A percentile compares a stretch with the other conserved stretches of the same genome.
These are phyloP conservation scores for Irpex lacteus DNA, from an alignment of 1,284 basidiomycete genomes.

Conservation along the genomic window DNA sequence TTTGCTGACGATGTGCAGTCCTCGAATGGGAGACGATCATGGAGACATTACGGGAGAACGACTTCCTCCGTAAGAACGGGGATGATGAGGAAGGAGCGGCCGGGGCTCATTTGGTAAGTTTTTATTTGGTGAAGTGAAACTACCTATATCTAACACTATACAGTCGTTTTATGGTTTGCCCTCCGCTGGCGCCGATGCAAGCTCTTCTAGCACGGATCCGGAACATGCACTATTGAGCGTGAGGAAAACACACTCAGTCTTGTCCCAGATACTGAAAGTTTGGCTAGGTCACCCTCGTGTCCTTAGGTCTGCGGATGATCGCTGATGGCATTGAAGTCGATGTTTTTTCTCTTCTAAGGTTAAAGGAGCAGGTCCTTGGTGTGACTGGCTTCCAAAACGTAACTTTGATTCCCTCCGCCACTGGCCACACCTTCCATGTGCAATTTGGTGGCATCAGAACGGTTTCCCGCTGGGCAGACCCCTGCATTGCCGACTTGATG, in stretches of 20 bases:
- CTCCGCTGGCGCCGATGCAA: slow-evolving; percentile 20
- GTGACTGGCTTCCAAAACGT: slow-evolving; percentile 55
- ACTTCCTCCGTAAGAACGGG: slow-evolving; percentile 39
- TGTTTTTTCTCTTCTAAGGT: slow-evolving; percentile 47
- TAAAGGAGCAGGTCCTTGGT: slow-evolving; percentile 60
- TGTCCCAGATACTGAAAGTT: neutral
- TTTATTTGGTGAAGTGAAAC: neutral
- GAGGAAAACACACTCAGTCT: slow-evolving; percentile 17
- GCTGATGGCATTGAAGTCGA: slow-evolving; percentile 57
- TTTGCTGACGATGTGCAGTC: slow-evolving; percentile 36
- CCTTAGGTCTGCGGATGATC: slow-evolving; percentile 61
- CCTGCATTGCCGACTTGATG: slow-evolving; percentile 58
- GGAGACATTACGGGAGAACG: slow-evolving; percentile 55
- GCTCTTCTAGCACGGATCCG: slow-evolving; percentile 31
- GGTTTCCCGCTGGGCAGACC: slow-evolving; percentile 42
- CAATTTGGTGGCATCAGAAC: slow-evolving; percentile 44
- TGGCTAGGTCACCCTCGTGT: slow-evolving; percentile 49
- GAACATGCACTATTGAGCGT: slow-evolving; percentile 49
- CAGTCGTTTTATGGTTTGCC: slow-evolving; percentile 49
- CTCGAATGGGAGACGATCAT: slow-evolving; percentile 60
- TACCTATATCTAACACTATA: slow-evolving; percentile 1
- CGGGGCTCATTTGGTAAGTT: slow-evolving; percentile 40
- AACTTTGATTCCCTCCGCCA: slow-evolving; percentile 40
- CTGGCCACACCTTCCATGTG: slow-evolving; percentile 49
- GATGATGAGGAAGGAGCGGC: slow-evolving; percentile 39